Percentiles rank a stretch among this genome's conserved stretches.
Evolutionary conservation across 768 basidiomycete species (phyloP).

Genomic region (Mycena vitilis): DNA sequence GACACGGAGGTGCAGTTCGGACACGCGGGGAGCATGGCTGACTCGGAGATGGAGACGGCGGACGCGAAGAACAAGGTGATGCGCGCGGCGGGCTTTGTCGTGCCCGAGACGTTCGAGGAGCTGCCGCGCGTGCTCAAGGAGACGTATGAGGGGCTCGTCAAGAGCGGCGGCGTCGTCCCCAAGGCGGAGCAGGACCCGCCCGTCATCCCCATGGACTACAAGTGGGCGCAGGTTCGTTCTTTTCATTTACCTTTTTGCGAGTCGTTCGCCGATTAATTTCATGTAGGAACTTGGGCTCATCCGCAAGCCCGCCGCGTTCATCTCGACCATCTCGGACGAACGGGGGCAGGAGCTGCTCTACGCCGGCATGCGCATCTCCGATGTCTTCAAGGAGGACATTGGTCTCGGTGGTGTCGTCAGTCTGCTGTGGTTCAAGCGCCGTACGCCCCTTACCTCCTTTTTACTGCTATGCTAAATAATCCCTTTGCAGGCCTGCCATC

Average conservation of each 20-base stretch:
- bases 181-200: slow-evolving; percentile 89
- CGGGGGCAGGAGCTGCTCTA: slow-evolving; percentile 98
- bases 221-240: slow-evolving; percentile 85
- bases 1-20: slow-evolving; percentile 99
- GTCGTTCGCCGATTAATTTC: not conserved
- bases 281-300: slow-evolving; percentile 89
- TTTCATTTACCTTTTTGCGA: not conserved
- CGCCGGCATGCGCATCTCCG: slow-evolving; percentile 98
- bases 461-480: not conserved
- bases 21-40: slow-evolving; percentile 98
- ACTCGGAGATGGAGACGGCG: slow-evolving; percentile 97
- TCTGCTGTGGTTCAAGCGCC: slow-evolving; percentile 98
- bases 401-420: slow-evolving; percentile 97
- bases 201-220: slow-evolving; percentile 99
- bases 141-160: slow-evolving; percentile 87
- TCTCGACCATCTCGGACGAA: slow-evolving; percentile 99
- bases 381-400: slow-evolving; percentile 98
- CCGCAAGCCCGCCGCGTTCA: slow-evolving; percentile 98
- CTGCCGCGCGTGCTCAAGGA: slow-evolving; percentile 86
- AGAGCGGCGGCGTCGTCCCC: slow-evolving; percentile 72
- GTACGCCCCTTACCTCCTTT: slow-evolving; percentile 46
- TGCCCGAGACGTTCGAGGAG: slow-evolving; percentile 98
- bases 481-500: slow-evolving; percentile 68
- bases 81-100: slow-evolving; percentile 94
- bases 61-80: slow-evolving; percentile 98